These are phyloP conservation scores for Curvularia sp. DNA, from an alignment of 2,329 filamentous ascomycete species.

Conservation along the genomic window DNA sequence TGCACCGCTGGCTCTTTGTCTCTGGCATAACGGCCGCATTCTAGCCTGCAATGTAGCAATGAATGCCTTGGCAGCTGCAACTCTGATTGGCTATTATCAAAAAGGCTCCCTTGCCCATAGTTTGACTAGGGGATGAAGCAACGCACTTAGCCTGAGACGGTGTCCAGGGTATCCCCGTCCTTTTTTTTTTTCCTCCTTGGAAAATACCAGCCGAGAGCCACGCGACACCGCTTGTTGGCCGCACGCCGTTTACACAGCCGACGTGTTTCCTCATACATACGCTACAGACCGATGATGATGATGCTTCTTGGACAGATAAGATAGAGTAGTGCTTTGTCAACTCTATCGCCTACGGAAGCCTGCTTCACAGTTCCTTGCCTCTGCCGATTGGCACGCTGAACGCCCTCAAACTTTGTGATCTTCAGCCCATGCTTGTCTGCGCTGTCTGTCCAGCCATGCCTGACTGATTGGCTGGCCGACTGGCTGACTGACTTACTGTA, in stretches of 20 bases:
- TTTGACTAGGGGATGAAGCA: slow-evolving; percentile 8
- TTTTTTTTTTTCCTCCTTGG: slow-evolving; percentile 16
- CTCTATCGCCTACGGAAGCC: slow-evolving; percentile 3
- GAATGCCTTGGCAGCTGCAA: slow-evolving; percentile 30
- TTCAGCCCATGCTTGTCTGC: slow-evolving; percentile 13
- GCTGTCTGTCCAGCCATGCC: slow-evolving; percentile 4
- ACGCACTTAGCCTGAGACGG: slow-evolving; percentile 38
- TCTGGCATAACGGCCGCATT: too few relatives aligned
- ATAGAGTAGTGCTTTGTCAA: background rate
- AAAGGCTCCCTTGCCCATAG: slow-evolving; percentile 25
- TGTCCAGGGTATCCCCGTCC: slow-evolving; percentile 25
- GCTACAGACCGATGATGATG: background rate
- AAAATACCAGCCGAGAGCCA: slow-evolving; percentile 21
- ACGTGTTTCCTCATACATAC: slow-evolving; percentile 11
- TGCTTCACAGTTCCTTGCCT: background rate
- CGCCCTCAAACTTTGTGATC: slow-evolving; percentile 7
- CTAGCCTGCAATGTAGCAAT: slow-evolving; percentile 27
- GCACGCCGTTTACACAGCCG: slow-evolving; percentile 6
- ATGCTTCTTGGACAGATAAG: slow-evolving; percentile 2
- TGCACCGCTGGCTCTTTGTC: slow-evolving; percentile 26
- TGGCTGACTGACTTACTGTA: background rate
- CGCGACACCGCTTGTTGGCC: slow-evolving; percentile 12
- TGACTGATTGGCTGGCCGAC: background rate
- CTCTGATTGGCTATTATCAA: slow-evolving; percentile 33
- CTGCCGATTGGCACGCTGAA: background rate